Evolutionary conservation across 2,329 filamentous ascomycete genomes (phyloP), one percentile per base, ranked within the genome.

Genomic region (Sarocladiaceae sp.): DNA sequence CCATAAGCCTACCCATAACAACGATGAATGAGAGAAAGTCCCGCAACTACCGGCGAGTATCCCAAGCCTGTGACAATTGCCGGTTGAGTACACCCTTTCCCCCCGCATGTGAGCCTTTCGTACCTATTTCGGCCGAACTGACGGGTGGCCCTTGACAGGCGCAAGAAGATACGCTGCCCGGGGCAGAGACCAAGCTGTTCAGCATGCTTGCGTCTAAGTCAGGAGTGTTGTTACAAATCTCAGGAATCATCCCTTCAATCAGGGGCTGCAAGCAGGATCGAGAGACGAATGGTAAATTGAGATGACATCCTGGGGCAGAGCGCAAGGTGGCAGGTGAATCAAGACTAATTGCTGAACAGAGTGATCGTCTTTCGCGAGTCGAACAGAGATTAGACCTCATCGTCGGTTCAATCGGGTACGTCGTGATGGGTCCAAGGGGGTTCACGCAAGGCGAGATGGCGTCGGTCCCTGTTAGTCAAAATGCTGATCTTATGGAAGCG

Each of bases 51-150:
- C 15, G 47, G 17, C 47, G 47, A 31, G 29, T 50, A 3, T 10
- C 47, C 23, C 47, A 50, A 37, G 47, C 47, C 12, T 50, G 47
- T 23, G 47, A 50, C 28, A 50, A 37, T 31, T 50, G 47, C 47
- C 47, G 47, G 47, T 50, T 29, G 4, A 13, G 15, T 6, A 7
- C 15, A 29, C 25, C 11, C 25, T 6, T 11, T 10, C 10, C 8
- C 25, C 12, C 23, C 10, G 13, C 28, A 35, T 4, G n/a, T n/a
- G n/a, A n/a, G n/a, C n/a, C n/a, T n/a, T n/a, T n/a, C n/a, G n/a
- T n/a, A n/a, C n/a, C n/a, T n/a, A n/a, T n/a, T n/a, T n/a, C n/a
- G n/a, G n/a, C n/a, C n/a, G n/a, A n/a, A n/a, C n/a, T n/a, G n/a
- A n/a, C n/a, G 35, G 35, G 6, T 17, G 6, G 10, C n/a, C 10